Evolutionary conservation across 306 rosid species (phyloP).

Genomic region (Cicer judaicum): DNA sequence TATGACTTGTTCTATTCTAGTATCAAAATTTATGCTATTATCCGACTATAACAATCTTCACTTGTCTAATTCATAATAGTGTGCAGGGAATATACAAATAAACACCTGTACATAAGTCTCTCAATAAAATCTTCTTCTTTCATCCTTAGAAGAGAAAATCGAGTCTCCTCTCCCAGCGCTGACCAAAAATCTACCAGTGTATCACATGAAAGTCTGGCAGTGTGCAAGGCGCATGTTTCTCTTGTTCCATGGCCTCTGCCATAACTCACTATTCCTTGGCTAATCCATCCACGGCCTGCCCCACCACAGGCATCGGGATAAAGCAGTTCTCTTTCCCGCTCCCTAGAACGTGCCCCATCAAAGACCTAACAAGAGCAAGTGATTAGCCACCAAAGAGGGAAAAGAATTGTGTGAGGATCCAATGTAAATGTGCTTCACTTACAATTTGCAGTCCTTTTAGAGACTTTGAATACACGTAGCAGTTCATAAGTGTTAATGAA

Average conservation of each 20-base stretch:
- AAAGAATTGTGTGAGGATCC: conserved; percentile 6
- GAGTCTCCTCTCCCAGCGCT: conserved; percentile 97
- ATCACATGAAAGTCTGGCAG: conserved; percentile 97
- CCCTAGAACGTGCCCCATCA: conserved; percentile 96
- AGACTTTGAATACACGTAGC: conserved; percentile 82
- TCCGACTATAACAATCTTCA: conserved; percentile 40
- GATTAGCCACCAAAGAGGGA: conserved; percentile 43
- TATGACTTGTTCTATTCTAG: conserved; percentile 33
- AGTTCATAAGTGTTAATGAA: conserved; percentile 82
- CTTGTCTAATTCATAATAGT: conserved; percentile 45
- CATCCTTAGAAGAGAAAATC: conserved; percentile 92
- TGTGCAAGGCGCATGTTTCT: conserved; percentile 97
- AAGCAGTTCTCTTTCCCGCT: conserved; percentile 94
- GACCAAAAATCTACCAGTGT: conserved; percentile 99
- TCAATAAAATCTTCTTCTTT: conserved; percentile 99
- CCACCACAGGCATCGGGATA: conserved; percentile 99
- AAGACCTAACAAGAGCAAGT: conserved; percentile 71
- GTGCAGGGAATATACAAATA: conserved; percentile 44
- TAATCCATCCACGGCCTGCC: conserved; percentile 99
- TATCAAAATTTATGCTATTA: conserved; percentile 35
- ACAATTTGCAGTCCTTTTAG: conserved; percentile 87
- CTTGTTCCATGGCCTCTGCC: conserved; percentile 98
- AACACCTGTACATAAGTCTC: conserved; percentile 98
- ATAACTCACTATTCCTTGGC: conserved; percentile 86
- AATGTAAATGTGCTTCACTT: conserved; percentile 46